Percentiles rank a stretch among this genome's conserved stretches.
phyloP scores from a whole-genome alignment of 139 green algal species.

The Chlorella sorokiniana region DNA sequence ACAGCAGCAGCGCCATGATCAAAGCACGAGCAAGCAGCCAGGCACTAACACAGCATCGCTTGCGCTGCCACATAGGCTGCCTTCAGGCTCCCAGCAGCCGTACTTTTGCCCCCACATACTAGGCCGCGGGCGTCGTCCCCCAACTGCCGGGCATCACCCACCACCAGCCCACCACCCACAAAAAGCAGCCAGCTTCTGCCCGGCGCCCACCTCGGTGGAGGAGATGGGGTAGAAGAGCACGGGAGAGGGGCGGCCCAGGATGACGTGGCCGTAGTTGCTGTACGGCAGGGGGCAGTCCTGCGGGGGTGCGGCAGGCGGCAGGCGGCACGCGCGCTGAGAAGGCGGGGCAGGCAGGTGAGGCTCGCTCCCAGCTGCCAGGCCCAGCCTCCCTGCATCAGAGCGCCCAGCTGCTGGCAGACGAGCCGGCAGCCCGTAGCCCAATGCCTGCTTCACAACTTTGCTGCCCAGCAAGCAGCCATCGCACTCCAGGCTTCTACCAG shows the following conservation, averaged over 20 bases:
- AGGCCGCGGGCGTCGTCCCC: no score
- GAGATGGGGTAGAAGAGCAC: slow-evolving; percentile 99
- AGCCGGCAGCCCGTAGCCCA: no score
- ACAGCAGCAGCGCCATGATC: slow-evolving; percentile 76
- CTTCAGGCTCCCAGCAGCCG: no score
- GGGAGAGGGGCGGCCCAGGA: slow-evolving; percentile 93
- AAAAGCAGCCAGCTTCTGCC: neutral
- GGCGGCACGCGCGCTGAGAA: no score
- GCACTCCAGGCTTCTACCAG: no score
- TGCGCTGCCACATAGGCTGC: no score
- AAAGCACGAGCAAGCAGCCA: neutral
- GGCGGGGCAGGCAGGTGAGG: neutral
- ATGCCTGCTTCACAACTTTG: no score
- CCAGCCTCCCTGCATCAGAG: no score
- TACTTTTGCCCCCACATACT: no score
- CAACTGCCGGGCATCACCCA: neutral
- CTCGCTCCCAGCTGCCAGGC: no score
- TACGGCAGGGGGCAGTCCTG: slow-evolving; percentile 70
- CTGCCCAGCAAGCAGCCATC: no score
- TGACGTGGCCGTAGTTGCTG: slow-evolving; percentile 92
- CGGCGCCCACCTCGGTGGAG: slow-evolving; percentile 71
- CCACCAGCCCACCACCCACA: neutral
- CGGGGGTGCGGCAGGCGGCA: neutral
- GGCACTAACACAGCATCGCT: neutral
- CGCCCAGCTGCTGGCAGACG: no score